phyloP scores from a whole-genome alignment of 2,329 filamentous ascomycete genomes.

The Pleoardoris graminearum region DNA sequence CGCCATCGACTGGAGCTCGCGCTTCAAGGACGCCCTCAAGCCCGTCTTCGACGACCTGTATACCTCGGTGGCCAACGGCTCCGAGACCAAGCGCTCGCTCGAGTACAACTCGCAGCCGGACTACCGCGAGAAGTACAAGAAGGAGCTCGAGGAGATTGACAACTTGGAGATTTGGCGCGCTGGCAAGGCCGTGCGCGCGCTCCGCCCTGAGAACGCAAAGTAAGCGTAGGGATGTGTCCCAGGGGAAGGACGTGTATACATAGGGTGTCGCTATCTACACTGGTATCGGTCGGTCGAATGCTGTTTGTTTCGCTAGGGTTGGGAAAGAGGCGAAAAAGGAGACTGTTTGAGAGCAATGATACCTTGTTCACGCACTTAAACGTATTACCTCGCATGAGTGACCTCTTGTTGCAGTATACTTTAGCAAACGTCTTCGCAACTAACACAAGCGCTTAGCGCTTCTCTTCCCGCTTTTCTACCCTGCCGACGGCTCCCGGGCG shows the following conservation, averaged over 20 bases:
- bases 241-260: constrained; percentile 28
- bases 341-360: constrained; percentile 13
- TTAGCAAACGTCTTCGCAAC: too few relatives aligned
- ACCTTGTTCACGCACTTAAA: constrained; percentile 11
- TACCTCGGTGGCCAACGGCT: constrained; percentile 85
- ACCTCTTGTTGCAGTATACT: not conserved
- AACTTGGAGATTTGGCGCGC: constrained; percentile 98
- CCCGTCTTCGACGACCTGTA: constrained; percentile 98
- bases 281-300: constrained; percentile 25
- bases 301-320: not conserved
- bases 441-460: too few relatives aligned
- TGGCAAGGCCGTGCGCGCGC: constrained; percentile 85
- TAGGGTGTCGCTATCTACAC: constrained; percentile 25
- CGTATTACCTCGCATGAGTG: not conserved
- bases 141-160: constrained; percentile 98
- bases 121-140: constrained; percentile 96
- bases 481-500: too few relatives aligned
- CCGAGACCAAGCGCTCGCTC: constrained; percentile 93
- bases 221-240: constrained; percentile 20
- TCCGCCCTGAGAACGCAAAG: constrained; percentile 46
- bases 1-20: constrained; percentile 97
- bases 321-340: constrained; percentile 7
- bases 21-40: constrained; percentile 98
- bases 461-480: too few relatives aligned
- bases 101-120: constrained; percentile 96